Conservation (phyloP, 2,329 filamentous ascomycete genomes). For the Fusarium sp. region DNA sequence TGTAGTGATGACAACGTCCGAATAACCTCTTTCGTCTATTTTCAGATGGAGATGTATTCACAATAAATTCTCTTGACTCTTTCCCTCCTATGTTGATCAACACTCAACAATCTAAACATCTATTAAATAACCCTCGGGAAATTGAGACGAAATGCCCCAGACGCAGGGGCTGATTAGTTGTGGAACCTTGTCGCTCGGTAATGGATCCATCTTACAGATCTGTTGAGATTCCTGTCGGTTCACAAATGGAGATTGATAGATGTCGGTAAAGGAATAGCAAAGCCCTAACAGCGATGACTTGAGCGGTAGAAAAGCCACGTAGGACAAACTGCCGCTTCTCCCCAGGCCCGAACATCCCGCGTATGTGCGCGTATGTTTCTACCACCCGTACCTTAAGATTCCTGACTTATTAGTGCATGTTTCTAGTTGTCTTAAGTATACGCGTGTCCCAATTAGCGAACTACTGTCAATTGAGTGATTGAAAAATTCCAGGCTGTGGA, state of each 20-base stretch:
- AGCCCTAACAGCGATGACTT: constrained; percentile 23
- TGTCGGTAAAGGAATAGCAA: constrained; percentile 19
- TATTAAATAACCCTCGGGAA: constrained; percentile 13
- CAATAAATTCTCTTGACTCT: not conserved
- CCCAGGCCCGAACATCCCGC: constrained; percentile 26
- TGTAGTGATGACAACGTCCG: constrained; percentile 3
- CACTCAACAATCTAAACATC: not conserved
- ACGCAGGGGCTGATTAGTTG: constrained; percentile 46
- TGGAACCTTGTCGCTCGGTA: constrained; percentile 40
- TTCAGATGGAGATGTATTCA: not conserved
- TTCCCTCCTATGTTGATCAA: not conserved
- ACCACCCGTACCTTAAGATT: constrained; percentile 8
- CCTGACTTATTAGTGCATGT: not conserved
- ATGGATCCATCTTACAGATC: constrained; percentile 33
- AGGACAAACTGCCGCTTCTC: not conserved
- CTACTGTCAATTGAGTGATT: not conserved
- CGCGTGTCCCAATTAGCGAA: not conserved
- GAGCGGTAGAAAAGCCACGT: constrained; percentile 33
- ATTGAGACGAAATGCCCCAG: constrained; percentile 26
- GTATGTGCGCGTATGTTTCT: constrained; percentile 17
- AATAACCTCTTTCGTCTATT: not conserved
- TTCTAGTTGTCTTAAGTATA: not conserved
- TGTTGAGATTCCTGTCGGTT: constrained; percentile 33
- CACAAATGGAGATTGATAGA: constrained; percentile 1
- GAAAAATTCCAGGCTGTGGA: not conserved